Base-by-base conservation (phyloP, 768 basidiomycete species). In the Phlebiopsis gigantea region DNA sequence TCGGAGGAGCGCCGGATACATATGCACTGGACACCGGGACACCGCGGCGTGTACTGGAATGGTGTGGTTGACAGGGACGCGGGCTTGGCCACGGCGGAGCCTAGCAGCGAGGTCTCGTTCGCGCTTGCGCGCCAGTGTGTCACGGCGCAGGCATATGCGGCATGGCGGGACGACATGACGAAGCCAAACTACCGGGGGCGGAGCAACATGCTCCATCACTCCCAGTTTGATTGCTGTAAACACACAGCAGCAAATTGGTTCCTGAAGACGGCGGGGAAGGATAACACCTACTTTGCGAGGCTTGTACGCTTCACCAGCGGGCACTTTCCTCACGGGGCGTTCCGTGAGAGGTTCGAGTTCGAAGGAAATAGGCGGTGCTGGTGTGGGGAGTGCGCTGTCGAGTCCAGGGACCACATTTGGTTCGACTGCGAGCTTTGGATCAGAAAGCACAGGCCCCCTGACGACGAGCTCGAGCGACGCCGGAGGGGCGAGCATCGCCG, bases 381-480 rank as follows among this genome's bases (percentile, higher is more conserved):
- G 47, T 57, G 56, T 39, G 56, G 56, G 7, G 10, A 22, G 15
- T 21, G 19, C 4, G 31, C 8, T 24, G 41, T 50, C 19, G 50
- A 57, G 24, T 10, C 48, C 2, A 21, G 56, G 4, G 50, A 57
- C 50, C 56, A 57, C 56, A 52, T 57, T 25, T 57, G 48, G 56
- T 57, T 51, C 28, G 56, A 57, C 49, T 57, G 56, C 56, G 41
- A 45, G 21, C 41, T 56, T 2, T 56, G 55, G 55, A 56, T 56
- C 31, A 29, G 22, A 17, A 48, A 24, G 15, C 55, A 56, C 22
- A 28, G 31, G 44, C 53, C 53, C 9, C 53, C 53, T 4, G 52
- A 51, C 21, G 34, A 34, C 10, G 49, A 51, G 49, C 3, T 41
- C 19, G 49, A 34, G 12, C 4, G 29, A 41, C 22, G 39, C 14